Base-by-base conservation (phyloP, 2,329 filamentous ascomycete genomes). In the Ceratocystis ficicola region DNA sequence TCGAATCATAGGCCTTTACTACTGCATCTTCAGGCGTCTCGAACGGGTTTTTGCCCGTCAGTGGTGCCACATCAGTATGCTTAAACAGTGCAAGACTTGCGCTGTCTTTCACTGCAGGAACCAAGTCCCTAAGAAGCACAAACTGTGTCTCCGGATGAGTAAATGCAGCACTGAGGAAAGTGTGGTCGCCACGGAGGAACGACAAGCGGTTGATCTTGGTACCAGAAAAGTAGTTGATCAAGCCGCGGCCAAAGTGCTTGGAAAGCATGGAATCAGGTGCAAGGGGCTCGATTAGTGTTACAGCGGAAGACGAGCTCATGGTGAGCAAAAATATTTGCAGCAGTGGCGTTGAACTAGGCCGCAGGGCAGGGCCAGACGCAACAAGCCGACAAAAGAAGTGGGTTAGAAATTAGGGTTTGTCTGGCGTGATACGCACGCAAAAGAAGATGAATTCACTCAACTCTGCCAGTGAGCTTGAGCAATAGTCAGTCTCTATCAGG, bases 221-320 rank as follows among this genome's bases (percentile, higher is more conserved):
- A 70, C 89, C 87, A 62, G 88, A 85, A 76, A 92, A 94, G 82
- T 94, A 94, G 76, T 93, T 94, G 73, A 86, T 82, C 68, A 89
- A 80, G 76, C 93, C 89, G 70, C 83, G 86, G 75, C 89, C 89
- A 76, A 91, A 93, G 73, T 86, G 89, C 67, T 83, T 80, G 70
- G 85, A 84, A 71, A 94, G 79, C 85, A 90, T 90, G 12, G 82
- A 77, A 75, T 82, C 75, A 74, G 76, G 74, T 68, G 73, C 72
- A 69, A 80, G 74, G 68, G 72, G 75, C 62, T 73, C 69, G 44
- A 65, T 63, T 25, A 65, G 64, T 52, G 48, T 59, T 22, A 64
- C 41, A 30, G 66, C 61, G 48, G 52, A 50, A 25, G 44, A 25
- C 17, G 44, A 44, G 30, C 44, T 63, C 66, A 68, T 68, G 28